Evolutionary conservation across 2,329 filamentous ascomycete genomes (phyloP), one percentile per base, ranked within the genome.

Genomic region (Stachybotrys echinatus): DNA sequence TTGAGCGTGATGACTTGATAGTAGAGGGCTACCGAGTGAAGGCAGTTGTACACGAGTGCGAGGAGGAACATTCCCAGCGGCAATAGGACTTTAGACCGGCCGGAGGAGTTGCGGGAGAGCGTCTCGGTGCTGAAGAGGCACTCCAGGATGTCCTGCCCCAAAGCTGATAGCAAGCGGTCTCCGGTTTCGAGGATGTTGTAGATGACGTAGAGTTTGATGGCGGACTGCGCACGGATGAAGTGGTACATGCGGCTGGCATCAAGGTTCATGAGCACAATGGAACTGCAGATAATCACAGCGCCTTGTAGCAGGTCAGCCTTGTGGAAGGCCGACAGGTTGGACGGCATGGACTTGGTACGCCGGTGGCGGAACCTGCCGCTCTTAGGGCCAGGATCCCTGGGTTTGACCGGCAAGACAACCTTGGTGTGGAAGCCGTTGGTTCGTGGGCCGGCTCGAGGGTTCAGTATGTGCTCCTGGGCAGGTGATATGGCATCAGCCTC

Each of bases 181-280:
- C 88, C 88, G 2, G 95, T 88, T 70, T 99, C 94, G 5, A 99
- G 81, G 31, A 96, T 89, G 63, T 99, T 99, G 75, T 96, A 99
- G 49, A 99, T 97, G 52, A 99, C 94, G 66, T 99, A 99, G 12
- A 99, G 80, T 65, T 99, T 99, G 72, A 99, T 96, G 7, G 92
- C 92, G 2, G 92, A 92, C 67, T 99, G 94, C 0, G 91, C 94
- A 44, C 92, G 87, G 59, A 99, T 96, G 61, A 92, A 92, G 67
- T 99, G 94, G 63, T 99, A 99, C 89, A 97, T 96, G 47, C 92
- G 84, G 64, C 92, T 96, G 6, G 94, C 94, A 65, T 99, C 95
- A 43, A 99, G 86, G 21, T 83, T 85, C 84, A 96, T 92, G 47
- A 99, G 75, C 14, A 92, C 83, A 47, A 87, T 74, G 59, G 89